Base-by-base conservation (phyloP, 2,329 filamentous ascomycete genomes). In the Plectosphaerella sp. region DNA sequence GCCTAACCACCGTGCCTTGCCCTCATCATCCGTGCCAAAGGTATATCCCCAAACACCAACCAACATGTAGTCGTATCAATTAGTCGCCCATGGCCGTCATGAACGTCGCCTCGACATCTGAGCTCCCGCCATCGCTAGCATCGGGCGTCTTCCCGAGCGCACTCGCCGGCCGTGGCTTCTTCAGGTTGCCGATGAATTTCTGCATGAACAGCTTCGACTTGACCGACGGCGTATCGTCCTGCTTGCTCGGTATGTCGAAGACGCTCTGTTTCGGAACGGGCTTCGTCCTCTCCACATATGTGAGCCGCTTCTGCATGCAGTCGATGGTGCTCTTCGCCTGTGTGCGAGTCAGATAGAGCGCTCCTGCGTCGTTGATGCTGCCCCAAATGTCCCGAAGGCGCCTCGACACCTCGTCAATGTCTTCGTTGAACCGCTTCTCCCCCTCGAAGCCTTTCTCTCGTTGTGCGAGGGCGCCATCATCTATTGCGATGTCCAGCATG, bases 281-380 rank as follows among this genome's bases (percentile, higher is more conserved):
- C 58, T 79, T 80, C 11, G 88, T 88, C 47, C 91, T 78, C 47
- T 93, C 85, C 3, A 82, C 79, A 64, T 87, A 84, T 46, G 84
- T 71, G 14, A 97, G 74, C 51, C 92, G 82, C 61, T 88, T 84
- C 53, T 86, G 79, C n/a, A 96, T 72, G 52, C 84, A 79, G 61
- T 95, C 88, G 39, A 96, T 75, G 11, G 79, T 77, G 50, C 84
- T 84, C 68, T 96, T 96, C 12, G 88, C 84, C 62, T 95, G 84
- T 28, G 89, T 87, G 28, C 88, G 80, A 15, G 80, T 79, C 53
- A 94, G 75, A 60, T 88, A 83, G 20, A 83, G 83, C 45, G 89
- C 87, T 41, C 89, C 89, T 1, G 85, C 79, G 61, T 91, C 89
- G 53, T 86, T 79, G 61, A 96, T 95, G 39, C 78, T 78, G 52